These are phyloP conservation scores for Funneliformis mosseae DNA, from an alignment of 192 early-diverging fungal species.

Conservation along the genomic window DNA sequence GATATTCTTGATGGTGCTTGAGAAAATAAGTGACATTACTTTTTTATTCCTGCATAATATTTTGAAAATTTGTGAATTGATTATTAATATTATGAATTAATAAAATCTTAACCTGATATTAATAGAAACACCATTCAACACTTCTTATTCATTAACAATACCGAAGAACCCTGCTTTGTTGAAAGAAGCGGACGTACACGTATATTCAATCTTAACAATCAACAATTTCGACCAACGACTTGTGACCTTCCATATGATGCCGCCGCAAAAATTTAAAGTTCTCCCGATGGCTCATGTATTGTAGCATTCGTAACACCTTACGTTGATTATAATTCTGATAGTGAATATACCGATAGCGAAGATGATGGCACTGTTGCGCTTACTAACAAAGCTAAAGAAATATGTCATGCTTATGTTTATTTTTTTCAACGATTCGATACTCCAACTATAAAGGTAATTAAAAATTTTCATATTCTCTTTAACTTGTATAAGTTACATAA, in stretches of 20 bases:
- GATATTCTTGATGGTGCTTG: too few species aligned
- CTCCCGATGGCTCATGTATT: constrained; percentile 32
- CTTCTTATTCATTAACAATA: constrained; percentile 29
- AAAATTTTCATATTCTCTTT: background rate
- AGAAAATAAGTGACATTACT: too few species aligned
- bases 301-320: background rate
- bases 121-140: background rate
- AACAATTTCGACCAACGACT: constrained; percentile 18
- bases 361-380: too few species aligned
- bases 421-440: constrained; percentile 4
- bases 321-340: background rate
- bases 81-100: too few species aligned
- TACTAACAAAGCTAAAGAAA: background rate
- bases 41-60: too few species aligned
- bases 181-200: constrained; percentile 20
- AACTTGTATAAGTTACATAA: background rate
- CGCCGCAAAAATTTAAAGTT: background rate
- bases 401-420: constrained; percentile 1
- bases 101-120: too few species aligned
- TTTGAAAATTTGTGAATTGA: too few species aligned
- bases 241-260: constrained; percentile 20
- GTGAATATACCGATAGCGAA: too few species aligned
- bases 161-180: constrained; percentile 24
- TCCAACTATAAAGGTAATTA: background rate
- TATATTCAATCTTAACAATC: constrained; percentile 10